These are phyloP conservation scores for Kalmusia sp. DNA, from an alignment of 2,329 filamentous ascomycete genomes.

Conservation along the genomic window DNA sequence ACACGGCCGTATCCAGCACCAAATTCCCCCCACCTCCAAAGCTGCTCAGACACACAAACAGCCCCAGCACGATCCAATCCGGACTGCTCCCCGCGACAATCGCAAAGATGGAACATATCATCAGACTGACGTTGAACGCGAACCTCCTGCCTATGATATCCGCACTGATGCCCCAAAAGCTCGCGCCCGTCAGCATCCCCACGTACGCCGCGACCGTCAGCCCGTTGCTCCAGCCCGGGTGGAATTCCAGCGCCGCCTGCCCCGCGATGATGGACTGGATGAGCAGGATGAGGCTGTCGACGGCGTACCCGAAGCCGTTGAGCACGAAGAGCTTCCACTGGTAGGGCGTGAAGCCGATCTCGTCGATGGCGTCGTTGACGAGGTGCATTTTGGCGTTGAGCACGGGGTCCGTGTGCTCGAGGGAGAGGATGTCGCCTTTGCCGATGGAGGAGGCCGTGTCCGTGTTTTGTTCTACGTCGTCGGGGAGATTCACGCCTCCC, in stretches of 20 bases:
- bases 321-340: slow-evolving; percentile 67
- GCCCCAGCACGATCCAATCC: slow-evolving; percentile 68
- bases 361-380: slow-evolving; percentile 67
- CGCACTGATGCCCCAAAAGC: slow-evolving; percentile 73
- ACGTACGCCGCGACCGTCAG: slow-evolving; percentile 69
- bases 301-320: slow-evolving; percentile 68
- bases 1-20: slow-evolving; percentile 68
- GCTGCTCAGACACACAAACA: slow-evolving; percentile 68
- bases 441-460: slow-evolving; percentile 21
- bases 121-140: slow-evolving; percentile 72
- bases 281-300: slow-evolving; percentile 63
- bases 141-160: slow-evolving; percentile 73
- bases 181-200: slow-evolving; percentile 62
- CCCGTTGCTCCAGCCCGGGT: slow-evolving; percentile 61
- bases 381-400: slow-evolving; percentile 73
- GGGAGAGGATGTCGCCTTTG: slow-evolving; percentile 61
- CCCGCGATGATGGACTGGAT: slow-evolving; percentile 69
- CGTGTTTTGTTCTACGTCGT: background rate
- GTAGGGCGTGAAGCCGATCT: slow-evolving; percentile 61
- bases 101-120: slow-evolving; percentile 67
- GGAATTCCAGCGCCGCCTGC: slow-evolving; percentile 66
- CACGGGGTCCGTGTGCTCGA: slow-evolving; percentile 66
- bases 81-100: slow-evolving; percentile 72
- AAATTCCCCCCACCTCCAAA: slow-evolving; percentile 72
- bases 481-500: background rate